A percentile compares a stretch with the other conserved stretches of the same genome.
Evolutionary conservation across 306 rosid genomes (phyloP).

Genomic region (Erythrophleum fordii): DNA sequence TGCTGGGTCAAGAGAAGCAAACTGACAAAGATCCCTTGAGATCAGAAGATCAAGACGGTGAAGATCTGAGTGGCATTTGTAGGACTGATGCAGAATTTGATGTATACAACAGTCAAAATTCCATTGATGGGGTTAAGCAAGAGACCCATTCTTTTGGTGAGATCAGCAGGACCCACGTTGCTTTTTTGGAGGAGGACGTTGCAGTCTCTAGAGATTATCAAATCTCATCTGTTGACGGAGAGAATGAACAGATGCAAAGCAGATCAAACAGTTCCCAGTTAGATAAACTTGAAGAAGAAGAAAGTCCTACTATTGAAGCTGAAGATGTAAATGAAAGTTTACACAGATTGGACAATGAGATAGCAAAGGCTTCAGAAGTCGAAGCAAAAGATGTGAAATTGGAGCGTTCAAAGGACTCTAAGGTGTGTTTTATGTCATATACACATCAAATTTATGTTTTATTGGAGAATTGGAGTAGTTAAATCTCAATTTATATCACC

Average conservation of each 20-base stretch:
- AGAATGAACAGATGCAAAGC: constrained; percentile 42
- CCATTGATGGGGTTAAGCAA: constrained; percentile 41
- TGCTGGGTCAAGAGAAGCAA: constrained; percentile 61
- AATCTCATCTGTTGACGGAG: constrained; percentile 42
- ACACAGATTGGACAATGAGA: constrained; percentile 32
- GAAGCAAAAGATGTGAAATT: constrained; percentile 44
- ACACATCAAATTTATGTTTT: constrained; percentile 6
- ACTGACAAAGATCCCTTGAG: constrained; percentile 40
- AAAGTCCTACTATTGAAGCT: constrained; percentile 42
- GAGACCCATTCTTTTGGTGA: constrained; percentile 40
- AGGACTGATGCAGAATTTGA: constrained; percentile 41
- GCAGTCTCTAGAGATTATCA: constrained; percentile 41
- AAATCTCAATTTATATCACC: constrained; percentile 1
- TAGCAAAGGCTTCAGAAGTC: constrained; percentile 43
- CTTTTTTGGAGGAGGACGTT: constrained; percentile 45
- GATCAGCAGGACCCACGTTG: constrained; percentile 10
- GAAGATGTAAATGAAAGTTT: constrained; percentile 42
- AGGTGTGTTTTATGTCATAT: constrained; percentile 44
- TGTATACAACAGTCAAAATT: constrained; percentile 35
- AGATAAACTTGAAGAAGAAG: constrained; percentile 48
- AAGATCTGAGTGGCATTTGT: constrained; percentile 43
- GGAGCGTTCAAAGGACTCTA: constrained; percentile 45
- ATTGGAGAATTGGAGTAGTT: neutral
- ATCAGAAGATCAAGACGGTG: constrained; percentile 41
- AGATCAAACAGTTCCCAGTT: constrained; percentile 36